These are phyloP conservation scores for Sutorius australiensis DNA, from an alignment of 768 basidiomycete genomes.

Conservation along the genomic window DNA sequence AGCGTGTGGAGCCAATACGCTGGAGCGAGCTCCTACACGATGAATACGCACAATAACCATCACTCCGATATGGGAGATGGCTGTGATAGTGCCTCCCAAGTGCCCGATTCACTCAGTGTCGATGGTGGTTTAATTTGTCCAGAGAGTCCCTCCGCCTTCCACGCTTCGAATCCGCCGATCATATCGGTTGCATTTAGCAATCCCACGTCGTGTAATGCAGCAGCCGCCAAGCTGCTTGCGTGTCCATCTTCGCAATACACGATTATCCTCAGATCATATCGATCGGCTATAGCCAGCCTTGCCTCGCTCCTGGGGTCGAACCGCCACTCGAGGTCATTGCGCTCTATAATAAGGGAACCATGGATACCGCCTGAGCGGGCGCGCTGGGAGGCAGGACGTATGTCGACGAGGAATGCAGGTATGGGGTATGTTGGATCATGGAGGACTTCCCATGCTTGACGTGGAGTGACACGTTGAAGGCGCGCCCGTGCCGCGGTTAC, in stretches of 20 bases:
- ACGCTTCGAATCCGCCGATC: constrained; percentile 68
- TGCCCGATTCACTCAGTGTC: constrained; percentile 27
- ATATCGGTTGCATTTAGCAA: constrained; percentile 74
- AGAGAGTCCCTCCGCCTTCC: constrained; percentile 68
- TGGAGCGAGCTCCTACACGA: neutral
- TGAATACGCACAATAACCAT: constrained; percentile 6
- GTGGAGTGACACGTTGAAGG: constrained; percentile 59
- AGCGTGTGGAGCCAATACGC: neutral
- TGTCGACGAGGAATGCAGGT: constrained; percentile 75
- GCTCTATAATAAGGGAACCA: constrained; percentile 70
- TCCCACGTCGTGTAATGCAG: constrained; percentile 64
- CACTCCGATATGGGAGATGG: constrained; percentile 25
- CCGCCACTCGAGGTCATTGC: constrained; percentile 76
- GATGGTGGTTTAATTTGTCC: constrained; percentile 38
- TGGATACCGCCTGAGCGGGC: constrained; percentile 53
- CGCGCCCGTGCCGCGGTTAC: constrained; percentile 57
- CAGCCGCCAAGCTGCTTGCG: constrained; percentile 69
- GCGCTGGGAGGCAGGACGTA: constrained; percentile 63
- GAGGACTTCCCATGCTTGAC: constrained; percentile 59
- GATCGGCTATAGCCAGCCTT: constrained; percentile 62
- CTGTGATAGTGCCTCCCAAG: constrained; percentile 29
- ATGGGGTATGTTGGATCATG: constrained; percentile 47
- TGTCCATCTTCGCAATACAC: constrained; percentile 74
- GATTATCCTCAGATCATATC: constrained; percentile 72
- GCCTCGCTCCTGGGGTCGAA: constrained; percentile 66